These are phyloP conservation scores for Talaromyces amestolkiae DNA, from an alignment of 2,329 filamentous ascomycete species.

Conservation along the genomic window DNA sequence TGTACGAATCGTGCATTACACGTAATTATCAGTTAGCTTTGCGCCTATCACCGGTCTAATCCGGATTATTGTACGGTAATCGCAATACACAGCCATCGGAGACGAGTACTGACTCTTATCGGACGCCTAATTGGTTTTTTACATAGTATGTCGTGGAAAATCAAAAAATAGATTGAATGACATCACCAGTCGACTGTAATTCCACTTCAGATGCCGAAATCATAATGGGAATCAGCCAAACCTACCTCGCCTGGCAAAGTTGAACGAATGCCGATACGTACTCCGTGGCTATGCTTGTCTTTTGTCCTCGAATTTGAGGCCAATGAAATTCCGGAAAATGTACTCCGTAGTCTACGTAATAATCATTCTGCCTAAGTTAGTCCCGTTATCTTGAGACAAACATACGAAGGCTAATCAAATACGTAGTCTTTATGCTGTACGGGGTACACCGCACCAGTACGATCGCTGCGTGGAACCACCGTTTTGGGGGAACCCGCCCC, in stretches of 20 bases:
- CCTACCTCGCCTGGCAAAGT: neutral
- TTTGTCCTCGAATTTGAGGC: neutral
- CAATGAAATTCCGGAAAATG: neutral
- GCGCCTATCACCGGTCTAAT: constrained; percentile 1
- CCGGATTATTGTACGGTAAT: neutral
- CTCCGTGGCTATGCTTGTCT: neutral
- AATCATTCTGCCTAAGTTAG: constrained; percentile 1
- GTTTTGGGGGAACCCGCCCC: neutral
- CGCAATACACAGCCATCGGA: neutral
- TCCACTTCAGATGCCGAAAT: neutral
- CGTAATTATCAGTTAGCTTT: neutral
- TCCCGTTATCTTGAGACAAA: constrained; percentile 4
- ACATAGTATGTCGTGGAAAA: neutral
- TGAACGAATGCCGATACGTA: neutral
- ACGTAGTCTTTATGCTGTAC: neutral
- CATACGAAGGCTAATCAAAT: neutral
- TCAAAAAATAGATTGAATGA: constrained; percentile 1
- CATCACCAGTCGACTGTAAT: neutral
- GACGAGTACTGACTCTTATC: neutral
- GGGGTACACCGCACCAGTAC: neutral
- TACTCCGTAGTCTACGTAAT: neutral
- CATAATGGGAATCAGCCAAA: neutral
- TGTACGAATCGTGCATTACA: neutral
- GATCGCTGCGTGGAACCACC: constrained; percentile 1
- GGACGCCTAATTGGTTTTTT: neutral